Evolutionary conservation across 257 asterid species (phyloP).

Genomic region (Fraxinus anomala): DNA sequence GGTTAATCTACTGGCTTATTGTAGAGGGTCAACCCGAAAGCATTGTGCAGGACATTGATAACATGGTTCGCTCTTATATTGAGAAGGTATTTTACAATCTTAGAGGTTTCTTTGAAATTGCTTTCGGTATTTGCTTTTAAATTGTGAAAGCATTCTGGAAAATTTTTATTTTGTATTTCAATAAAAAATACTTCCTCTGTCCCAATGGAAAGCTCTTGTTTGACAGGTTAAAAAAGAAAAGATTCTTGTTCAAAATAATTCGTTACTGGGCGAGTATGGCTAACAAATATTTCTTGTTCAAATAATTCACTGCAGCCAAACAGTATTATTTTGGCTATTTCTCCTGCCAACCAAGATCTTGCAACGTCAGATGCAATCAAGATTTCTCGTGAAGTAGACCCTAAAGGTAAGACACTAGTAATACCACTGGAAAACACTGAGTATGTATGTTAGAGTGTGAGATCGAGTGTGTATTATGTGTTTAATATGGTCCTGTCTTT

Average conservation of each 20-base stretch:
- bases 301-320: conserved; percentile 56
- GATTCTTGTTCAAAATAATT: conserved; percentile 22
- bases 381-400: conserved; percentile 67
- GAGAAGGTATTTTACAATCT: conserved; percentile 50
- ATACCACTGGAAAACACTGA: not conserved
- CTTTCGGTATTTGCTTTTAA: not conserved
- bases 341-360: conserved; percentile 73
- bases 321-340: conserved; percentile 60
- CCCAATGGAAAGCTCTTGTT: not conserved
- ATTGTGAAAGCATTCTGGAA: conserved; percentile 11
- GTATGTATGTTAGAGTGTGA: not conserved
- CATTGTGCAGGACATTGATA: conserved; percentile 62
- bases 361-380: conserved; percentile 73
- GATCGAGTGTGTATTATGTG: not conserved
- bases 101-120: conserved; percentile 1
- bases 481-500: not conserved
- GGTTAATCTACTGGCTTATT: conserved; percentile 17
- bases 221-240: not conserved
- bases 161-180: not conserved
- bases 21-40: conserved; percentile 67
- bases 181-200: conserved; percentile 2
- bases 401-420: conserved; percentile 43
- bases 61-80: conserved; percentile 67
- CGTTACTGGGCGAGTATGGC: conserved; percentile 11
- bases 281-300: conserved; percentile 19